These are phyloP conservation scores for Polygonum maritimum DNA, from an alignment of 148 eudicot genomes.

Conservation along the genomic window DNA sequence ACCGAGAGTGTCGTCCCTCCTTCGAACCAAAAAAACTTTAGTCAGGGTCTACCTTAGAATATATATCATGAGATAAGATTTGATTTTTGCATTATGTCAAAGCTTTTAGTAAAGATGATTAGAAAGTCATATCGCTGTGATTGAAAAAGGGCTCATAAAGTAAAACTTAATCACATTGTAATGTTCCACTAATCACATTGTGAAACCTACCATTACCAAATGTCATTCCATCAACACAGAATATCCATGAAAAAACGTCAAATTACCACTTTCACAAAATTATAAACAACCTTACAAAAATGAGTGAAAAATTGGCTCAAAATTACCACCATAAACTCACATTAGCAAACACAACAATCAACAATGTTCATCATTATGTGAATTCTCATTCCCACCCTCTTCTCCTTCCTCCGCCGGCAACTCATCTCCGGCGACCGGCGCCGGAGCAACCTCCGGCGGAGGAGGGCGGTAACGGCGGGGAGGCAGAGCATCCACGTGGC, in stretches of 20 bases:
- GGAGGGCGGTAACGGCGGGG: background rate
- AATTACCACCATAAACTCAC: background rate
- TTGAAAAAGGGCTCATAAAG: background rate
- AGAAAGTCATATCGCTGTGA: background rate
- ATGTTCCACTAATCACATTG: no score
- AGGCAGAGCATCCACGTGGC: conserved; percentile 24
- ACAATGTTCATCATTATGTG: background rate
- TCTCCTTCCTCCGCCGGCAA: background rate
- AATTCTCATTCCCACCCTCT: background rate
- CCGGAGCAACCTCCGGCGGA: background rate
- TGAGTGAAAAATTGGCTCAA: background rate
- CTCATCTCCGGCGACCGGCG: background rate
- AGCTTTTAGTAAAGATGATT: background rate
- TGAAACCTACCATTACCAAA: no score
- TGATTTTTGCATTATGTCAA: background rate
- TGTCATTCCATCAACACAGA: no score
- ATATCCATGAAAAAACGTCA: no score
- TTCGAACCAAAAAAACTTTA: no score
- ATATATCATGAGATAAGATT: no score
- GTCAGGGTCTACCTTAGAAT: background rate
- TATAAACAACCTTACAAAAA: no score
- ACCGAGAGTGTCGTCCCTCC: no score
- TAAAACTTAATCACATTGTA: no score
- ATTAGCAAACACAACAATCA: no score
- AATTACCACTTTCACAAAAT: background rate